Conservation (phyloP, 78 protist genomes). For the Blattamonas nauphoetae region DNA sequence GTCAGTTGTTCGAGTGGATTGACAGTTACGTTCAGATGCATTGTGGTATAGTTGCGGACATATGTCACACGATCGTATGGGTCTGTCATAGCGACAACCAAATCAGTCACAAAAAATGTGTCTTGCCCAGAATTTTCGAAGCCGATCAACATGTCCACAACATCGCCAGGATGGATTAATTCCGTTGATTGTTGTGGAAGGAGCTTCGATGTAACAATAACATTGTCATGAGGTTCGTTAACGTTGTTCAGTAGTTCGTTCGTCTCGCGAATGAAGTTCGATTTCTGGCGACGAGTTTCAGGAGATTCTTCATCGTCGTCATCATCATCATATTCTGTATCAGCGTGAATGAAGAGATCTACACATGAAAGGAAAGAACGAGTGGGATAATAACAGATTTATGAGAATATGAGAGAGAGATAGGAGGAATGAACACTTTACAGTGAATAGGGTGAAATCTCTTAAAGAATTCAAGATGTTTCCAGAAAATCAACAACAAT, state of each 20-base stretch:
- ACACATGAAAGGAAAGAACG: too few relatives aligned
- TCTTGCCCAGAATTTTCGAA: background rate
- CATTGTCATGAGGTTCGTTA: background rate
- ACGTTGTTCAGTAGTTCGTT: background rate
- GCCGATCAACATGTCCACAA: background rate
- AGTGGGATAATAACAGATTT: too few relatives aligned
- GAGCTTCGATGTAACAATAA: background rate
- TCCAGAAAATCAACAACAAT: too few relatives aligned
- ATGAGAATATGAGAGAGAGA: too few relatives aligned
- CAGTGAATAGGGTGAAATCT: too few relatives aligned
- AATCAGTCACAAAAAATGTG: background rate
- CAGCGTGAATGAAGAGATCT: too few relatives aligned
- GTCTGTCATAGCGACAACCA: background rate
- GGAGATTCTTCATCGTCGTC: too few relatives aligned
- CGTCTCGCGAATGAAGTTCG: too few relatives aligned
- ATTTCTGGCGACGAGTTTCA: too few relatives aligned
- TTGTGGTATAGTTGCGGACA: background rate
- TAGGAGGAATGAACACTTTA: too few relatives aligned
- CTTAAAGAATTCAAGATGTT: too few relatives aligned
- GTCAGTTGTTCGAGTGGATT: background rate
- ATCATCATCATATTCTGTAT: too few relatives aligned
- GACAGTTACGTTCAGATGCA: background rate
- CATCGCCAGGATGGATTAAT: background rate
- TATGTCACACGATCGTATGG: background rate
- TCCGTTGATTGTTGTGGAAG: background rate